These are phyloP conservation scores for Cercospora berteroae DNA, from an alignment of 2,329 filamentous ascomycete species.

Conservation along the genomic window DNA sequence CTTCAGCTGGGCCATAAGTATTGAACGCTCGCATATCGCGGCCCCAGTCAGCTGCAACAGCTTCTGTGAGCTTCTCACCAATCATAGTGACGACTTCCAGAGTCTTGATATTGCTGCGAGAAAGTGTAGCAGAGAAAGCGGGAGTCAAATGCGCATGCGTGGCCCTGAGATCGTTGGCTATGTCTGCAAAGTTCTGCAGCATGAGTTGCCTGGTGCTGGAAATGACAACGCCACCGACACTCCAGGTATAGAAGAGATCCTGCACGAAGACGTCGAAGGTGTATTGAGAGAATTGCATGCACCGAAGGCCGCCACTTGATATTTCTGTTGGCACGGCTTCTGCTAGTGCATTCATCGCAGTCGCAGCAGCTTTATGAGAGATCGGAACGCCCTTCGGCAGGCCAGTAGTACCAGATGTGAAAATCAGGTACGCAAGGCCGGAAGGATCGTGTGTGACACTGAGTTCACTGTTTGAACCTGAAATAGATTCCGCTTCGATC, in stretches of 20 bases:
- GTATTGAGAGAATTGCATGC: conserved; percentile 41
- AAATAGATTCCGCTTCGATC: not conserved
- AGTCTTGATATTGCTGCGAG: conserved; percentile 13
- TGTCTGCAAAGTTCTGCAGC: conserved; percentile 19
- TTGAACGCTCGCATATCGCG: conserved; percentile 18
- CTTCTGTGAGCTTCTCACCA: conserved; percentile 21
- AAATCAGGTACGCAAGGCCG: conserved; percentile 63
- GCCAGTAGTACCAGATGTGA: conserved; percentile 41
- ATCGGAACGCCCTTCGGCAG: conserved; percentile 43
- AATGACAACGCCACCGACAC: conserved; percentile 16
- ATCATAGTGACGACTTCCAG: conserved; percentile 24
- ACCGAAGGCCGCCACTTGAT: conserved; percentile 8
- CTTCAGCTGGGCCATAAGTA: conserved; percentile 20
- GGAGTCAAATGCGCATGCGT: conserved; percentile 23
- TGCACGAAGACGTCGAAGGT: conserved; percentile 45
- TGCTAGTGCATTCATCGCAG: conserved; percentile 37
- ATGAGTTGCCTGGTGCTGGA: conserved; percentile 20
- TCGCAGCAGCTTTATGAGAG: conserved; percentile 39
- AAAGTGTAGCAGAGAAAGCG: conserved; percentile 16
- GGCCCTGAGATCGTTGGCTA: conserved; percentile 18
- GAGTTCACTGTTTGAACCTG: not conserved
- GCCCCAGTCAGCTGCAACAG: conserved; percentile 19
- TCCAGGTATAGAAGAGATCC: conserved; percentile 28
- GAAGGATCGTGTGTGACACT: conserved; percentile 11
- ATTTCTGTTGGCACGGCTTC: conserved; percentile 13